Evolutionary conservation across 805 yeast species (phyloP).

Genomic region (Spathaspora girioi): DNA sequence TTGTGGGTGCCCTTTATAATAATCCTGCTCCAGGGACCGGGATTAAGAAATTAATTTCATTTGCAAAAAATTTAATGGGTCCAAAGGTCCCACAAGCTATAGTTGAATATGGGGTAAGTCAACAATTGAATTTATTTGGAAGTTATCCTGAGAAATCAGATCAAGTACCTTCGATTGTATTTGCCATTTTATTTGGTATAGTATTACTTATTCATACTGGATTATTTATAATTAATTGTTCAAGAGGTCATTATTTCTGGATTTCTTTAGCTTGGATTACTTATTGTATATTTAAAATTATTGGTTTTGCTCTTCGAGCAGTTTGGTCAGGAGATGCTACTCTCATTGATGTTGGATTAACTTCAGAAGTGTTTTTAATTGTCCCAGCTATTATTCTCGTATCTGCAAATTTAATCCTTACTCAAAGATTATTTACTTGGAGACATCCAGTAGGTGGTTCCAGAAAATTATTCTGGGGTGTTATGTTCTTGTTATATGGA

Average conservation of each 20-base stretch:
- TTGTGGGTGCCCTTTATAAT: background rate
- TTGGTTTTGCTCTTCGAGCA: conserved; percentile 59
- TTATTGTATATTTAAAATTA: conserved; percentile 47
- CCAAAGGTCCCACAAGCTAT: conserved; percentile 37
- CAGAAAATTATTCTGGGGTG: conserved; percentile 43
- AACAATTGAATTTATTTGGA: conserved; percentile 57
- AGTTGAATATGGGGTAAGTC: conserved; percentile 28
- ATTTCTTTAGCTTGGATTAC: conserved; percentile 49
- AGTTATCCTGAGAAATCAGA: conserved; percentile 54
- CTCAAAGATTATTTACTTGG: conserved; percentile 74
- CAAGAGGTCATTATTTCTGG: conserved; percentile 59
- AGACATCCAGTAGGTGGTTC: conserved; percentile 70
- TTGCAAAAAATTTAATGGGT: conserved; percentile 26
- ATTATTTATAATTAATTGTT: conserved; percentile 47
- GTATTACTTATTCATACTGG: conserved; percentile 42
- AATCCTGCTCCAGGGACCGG: conserved; percentile 23
- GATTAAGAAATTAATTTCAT: conserved; percentile 17
- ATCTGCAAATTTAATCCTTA: conserved; percentile 57
- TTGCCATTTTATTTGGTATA: conserved; percentile 48
- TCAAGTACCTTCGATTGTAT: conserved; percentile 55
- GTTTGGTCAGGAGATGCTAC: conserved; percentile 53
- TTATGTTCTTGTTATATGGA: conserved; percentile 48
- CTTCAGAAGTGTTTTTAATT: conserved; percentile 53
- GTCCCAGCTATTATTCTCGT: conserved; percentile 55
- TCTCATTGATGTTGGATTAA: conserved; percentile 46